Evolutionary conservation across 768 basidiomycete genomes (phyloP), one percentile per base, ranked within the genome.

Genomic region (Vararia minispora): DNA sequence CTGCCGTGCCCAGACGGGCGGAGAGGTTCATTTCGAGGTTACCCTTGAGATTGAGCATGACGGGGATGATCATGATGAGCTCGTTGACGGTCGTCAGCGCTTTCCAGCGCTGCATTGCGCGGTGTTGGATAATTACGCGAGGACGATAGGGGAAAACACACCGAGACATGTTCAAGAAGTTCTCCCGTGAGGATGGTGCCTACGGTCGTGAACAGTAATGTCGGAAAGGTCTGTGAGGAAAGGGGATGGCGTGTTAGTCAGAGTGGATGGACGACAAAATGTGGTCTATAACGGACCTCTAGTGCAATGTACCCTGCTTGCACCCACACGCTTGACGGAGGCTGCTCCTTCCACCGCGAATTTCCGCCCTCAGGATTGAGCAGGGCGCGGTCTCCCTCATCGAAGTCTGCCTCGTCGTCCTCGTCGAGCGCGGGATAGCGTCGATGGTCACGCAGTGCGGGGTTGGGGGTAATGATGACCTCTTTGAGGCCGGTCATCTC

Each of bases 11-110:
- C n/a, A 99, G 69, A 11, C 94, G 74, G 1, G 95, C 90, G 3
- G 91, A 92, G 6, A 99, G 77, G 47, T 95, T 97, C 94, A 98
- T 98, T 59, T 98, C 95, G 26, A 98, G 72, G 53, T 99, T 89
- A n/a, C 94, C 95, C 52, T 95, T 97, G 40, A 99, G 74, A 50
- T 98, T 98, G 46, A 89, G 72, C 14, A 98, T 66, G 44, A 92
- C 90, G 9, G 94, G 92, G 3, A 97, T 79, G 37, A 98, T 87
- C 69, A 98, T 89, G 49, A 98, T 90, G 39, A 98, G 78, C 56
- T 98, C 91, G 65, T 97, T 83, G 33, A 97, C 77, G 28, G 83
- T 72, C 33, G 68, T 68, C 74, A 99, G 91, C 23, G 92, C 90
- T 45, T 65, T 69, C 91, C 91, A 98, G 39, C 66, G 76, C 87